Percentiles rank a stretch among this genome's conserved stretches.
Evolutionary conservation across 1,284 basidiomycete species (phyloP).

Genomic region (Pisolithus thermaeus): DNA sequence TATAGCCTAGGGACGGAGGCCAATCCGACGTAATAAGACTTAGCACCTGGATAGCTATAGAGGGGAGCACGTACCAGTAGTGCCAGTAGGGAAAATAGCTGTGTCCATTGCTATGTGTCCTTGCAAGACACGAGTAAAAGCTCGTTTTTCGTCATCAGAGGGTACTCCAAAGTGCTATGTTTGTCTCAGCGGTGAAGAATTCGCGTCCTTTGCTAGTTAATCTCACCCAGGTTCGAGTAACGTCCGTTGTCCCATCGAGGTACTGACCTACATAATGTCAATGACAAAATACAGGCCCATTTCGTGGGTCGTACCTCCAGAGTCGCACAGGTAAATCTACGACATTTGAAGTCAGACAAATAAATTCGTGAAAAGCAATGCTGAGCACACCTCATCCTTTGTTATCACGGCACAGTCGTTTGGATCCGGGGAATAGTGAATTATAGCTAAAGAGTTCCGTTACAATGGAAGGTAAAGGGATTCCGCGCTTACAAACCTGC

Average conservation of each 20-base stretch:
- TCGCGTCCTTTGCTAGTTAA: background rate
- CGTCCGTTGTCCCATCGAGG: slow-evolving; percentile 92
- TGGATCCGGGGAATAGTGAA: slow-evolving; percentile 88
- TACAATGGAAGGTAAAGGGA: background rate
- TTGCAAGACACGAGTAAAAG: slow-evolving; percentile 92
- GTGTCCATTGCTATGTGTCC: slow-evolving; percentile 92
- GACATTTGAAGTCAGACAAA: slow-evolving; percentile 3
- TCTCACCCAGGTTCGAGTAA: slow-evolving; percentile 80
- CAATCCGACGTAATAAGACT: background rate
- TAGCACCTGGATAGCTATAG: background rate
- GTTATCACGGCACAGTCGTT: slow-evolving; percentile 69
- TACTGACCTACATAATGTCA: slow-evolving; percentile 63
- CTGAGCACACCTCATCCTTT: slow-evolving; percentile 55
- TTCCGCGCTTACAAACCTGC: slow-evolving; percentile 50
- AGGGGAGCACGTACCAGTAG: slow-evolving; percentile 52
- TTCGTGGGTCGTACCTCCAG: slow-evolving; percentile 56
- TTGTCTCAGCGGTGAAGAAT: background rate
- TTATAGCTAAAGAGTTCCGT: slow-evolving; percentile 58
- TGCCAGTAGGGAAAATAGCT: slow-evolving; percentile 82
- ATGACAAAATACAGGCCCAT: background rate
- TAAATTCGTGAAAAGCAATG: background rate
- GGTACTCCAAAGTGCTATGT: slow-evolving; percentile 86
- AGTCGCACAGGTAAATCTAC: slow-evolving; percentile 92
- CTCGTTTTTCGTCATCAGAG: slow-evolving; percentile 75
- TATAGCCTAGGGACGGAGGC: slow-evolving; percentile 38